Conservation (phyloP, 495 filamentous ascomycete genomes). For the Geopyxis carbonaria region DNA sequence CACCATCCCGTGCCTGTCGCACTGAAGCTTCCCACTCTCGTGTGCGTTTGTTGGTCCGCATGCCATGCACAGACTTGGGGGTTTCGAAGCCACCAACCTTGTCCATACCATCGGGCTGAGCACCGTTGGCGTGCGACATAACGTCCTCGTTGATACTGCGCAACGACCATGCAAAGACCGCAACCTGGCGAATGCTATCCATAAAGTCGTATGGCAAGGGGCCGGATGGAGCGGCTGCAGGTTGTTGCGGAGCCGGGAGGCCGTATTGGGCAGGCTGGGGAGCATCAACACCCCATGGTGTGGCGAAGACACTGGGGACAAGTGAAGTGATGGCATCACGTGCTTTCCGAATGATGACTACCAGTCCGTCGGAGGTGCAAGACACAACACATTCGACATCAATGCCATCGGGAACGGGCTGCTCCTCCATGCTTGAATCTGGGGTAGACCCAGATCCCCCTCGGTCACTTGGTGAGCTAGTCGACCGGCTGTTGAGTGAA, state of each 20-base stretch:
- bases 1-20: neutral
- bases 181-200: conserved; percentile 65
- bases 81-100: neutral
- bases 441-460: conserved; percentile 15
- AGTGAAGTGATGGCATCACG: conserved; percentile 29
- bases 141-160: conserved; percentile 66
- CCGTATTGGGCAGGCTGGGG: too few species aligned
- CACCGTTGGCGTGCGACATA: conserved; percentile 9
- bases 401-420: conserved; percentile 25
- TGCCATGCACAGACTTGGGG: neutral
- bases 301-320: conserved; percentile 26
- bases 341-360: conserved; percentile 64
- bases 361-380: conserved; percentile 75
- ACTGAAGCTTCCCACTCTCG: conserved; percentile 1
- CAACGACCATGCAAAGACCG: conserved; percentile 68
- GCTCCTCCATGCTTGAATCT: conserved; percentile 17
- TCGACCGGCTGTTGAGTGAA: too few species aligned
- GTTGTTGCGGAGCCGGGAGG: conserved; percentile 23
- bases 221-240: conserved; percentile 27
- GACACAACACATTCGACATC: conserved; percentile 81
- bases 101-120: conserved; percentile 1
- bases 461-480: too few species aligned
- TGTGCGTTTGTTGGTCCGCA: too few species aligned
- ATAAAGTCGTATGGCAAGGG: conserved; percentile 48
- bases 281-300: conserved; percentile 42